These are phyloP conservation scores for Fraxinus angustifolia DNA, from an alignment of 305 asterid species.

Conservation along the genomic window DNA sequence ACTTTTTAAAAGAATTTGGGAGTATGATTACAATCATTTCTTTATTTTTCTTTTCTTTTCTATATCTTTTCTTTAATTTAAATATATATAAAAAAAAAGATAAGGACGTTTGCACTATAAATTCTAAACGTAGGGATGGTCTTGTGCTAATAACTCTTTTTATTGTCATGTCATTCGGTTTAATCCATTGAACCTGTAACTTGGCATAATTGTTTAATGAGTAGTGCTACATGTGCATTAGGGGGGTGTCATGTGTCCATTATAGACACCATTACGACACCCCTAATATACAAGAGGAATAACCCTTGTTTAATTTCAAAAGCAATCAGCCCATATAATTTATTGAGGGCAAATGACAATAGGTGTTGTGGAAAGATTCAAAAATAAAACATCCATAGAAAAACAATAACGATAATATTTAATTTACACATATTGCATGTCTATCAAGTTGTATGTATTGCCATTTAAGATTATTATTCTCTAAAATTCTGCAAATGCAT, in stretches of 20 bases:
- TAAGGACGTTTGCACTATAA: too few species aligned
- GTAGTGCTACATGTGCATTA: too few species aligned
- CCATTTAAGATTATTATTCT: too few species aligned
- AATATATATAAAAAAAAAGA: too few species aligned
- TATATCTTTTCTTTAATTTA: too few species aligned
- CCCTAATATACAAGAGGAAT: too few species aligned
- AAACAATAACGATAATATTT: not conserved
- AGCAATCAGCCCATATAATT: not conserved
- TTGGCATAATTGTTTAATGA: not conserved
- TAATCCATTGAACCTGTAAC: not conserved
- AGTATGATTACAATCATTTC: too few species aligned
- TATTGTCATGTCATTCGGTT: not conserved
- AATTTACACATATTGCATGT: not conserved
- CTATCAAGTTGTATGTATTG: not conserved
- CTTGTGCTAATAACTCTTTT: not conserved
- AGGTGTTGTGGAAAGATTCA: not conserved
- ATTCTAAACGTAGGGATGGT: too few species aligned
- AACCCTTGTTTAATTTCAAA: not conserved
- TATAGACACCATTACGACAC: too few species aligned
- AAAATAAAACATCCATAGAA: not conserved
- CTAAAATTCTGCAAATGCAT: not conserved
- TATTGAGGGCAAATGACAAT: not conserved
- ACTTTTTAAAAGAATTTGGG: too few species aligned
- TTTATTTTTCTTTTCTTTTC: too few species aligned
- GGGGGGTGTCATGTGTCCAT: too few species aligned